A percentile compares a stretch with the other conserved stretches of the same genome.
Evolutionary conservation across 208 protist species (phyloP).

Genomic region (Trypanosoma lewisi): DNA sequence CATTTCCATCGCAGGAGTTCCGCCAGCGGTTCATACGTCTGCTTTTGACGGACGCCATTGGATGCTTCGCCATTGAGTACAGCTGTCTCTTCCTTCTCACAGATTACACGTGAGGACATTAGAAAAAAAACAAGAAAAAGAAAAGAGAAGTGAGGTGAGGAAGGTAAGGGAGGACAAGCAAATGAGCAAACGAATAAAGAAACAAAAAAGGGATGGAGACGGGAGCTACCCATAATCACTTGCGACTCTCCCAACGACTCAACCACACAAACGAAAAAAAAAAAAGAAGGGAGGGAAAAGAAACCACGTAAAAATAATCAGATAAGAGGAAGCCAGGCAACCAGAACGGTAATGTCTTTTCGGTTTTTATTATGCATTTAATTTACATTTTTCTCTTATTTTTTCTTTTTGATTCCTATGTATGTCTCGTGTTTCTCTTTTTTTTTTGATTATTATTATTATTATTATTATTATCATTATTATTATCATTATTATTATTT

Average conservation of each 20-base stretch:
- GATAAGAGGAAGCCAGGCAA: background rate
- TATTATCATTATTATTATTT: constrained; percentile 3
- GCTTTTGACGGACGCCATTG: constrained; percentile 66
- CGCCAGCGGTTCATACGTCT: constrained; percentile 69
- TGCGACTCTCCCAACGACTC: background rate
- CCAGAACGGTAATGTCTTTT: background rate
- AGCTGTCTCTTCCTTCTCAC: constrained; percentile 72
- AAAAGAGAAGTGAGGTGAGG: background rate
- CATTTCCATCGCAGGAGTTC: constrained; percentile 82
- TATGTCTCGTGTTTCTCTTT: background rate
- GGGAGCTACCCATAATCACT: background rate
- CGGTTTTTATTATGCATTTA: background rate
- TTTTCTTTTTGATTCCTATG: background rate
- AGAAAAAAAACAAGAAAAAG: background rate
- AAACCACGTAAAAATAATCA: background rate
- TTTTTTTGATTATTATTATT: background rate
- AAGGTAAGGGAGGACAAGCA: background rate
- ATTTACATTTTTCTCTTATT: background rate
- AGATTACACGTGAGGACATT: constrained; percentile 25
- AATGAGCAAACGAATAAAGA: background rate
- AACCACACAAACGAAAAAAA: background rate
- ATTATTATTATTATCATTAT: background rate
- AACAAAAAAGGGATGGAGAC: background rate
- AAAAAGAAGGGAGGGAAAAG: background rate
- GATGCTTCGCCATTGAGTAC: constrained; percentile 79